phyloP scores from a whole-genome alignment of 2,329 filamentous ascomycete species.

The Cercospora sesami region DNA sequence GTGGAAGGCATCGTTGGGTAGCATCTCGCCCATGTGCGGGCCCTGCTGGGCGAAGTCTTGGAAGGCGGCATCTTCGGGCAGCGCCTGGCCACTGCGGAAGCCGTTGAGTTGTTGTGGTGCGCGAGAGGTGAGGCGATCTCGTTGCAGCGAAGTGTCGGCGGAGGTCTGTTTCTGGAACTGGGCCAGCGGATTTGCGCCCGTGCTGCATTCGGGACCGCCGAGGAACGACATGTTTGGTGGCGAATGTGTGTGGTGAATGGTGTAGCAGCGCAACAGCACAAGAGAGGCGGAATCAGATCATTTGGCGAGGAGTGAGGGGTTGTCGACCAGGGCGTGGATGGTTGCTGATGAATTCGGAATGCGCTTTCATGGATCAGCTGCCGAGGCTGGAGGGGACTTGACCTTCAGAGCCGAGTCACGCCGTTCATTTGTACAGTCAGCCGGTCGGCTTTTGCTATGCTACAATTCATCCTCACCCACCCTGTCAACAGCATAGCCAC shows the following conservation, averaged over 20 bases:
- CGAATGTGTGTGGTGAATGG: neutral
- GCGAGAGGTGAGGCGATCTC: conserved; percentile 66
- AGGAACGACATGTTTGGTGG: conserved; percentile 80
- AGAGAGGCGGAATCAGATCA: conserved; percentile 1
- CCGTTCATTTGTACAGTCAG: neutral
- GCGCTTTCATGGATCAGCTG: neutral
- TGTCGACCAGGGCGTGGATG: conserved; percentile 1
- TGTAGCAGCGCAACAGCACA: neutral
- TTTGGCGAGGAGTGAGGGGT: neutral
- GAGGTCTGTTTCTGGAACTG: conserved; percentile 97
- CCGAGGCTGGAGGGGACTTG: neutral
- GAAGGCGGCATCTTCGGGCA: conserved; percentile 37
- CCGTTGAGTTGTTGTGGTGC: conserved; percentile 33
- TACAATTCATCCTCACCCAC: neutral
- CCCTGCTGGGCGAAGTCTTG: conserved; percentile 79
- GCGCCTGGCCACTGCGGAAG: conserved; percentile 35
- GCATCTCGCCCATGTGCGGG: conserved; percentile 58
- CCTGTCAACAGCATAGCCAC: neutral
- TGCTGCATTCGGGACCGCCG: conserved; percentile 93
- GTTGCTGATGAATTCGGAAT: conserved; percentile 3
- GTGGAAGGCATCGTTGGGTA: conserved; percentile 59
- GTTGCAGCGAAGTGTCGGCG: conserved; percentile 91
- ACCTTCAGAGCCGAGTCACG: neutral
- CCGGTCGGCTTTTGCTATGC: neutral
- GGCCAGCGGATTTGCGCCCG: conserved; percentile 89